phyloP scores from a whole-genome alignment of 2,329 filamentous ascomycete genomes.

The Myrmaecium sp. region DNA sequence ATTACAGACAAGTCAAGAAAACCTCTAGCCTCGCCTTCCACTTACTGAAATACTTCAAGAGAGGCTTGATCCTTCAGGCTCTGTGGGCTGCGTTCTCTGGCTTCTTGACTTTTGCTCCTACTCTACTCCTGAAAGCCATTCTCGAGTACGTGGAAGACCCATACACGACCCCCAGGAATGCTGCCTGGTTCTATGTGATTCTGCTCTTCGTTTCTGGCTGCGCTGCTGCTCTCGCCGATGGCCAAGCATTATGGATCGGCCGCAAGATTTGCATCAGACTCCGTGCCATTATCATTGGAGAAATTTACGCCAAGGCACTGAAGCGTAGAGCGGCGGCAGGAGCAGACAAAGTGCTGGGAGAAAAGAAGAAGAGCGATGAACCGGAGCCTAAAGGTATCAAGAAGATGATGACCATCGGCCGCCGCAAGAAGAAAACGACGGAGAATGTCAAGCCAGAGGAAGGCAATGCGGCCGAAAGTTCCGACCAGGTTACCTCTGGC shows the following conservation, averaged over 20 bases:
- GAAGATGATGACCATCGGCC: conserved; percentile 37
- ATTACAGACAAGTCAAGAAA: conserved; percentile 75
- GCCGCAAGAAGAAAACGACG: conserved; percentile 37
- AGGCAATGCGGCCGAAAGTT: conserved; percentile 32
- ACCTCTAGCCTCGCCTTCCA: conserved; percentile 65
- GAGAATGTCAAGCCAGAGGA: conserved; percentile 28
- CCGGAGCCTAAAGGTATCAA: conserved; percentile 26
- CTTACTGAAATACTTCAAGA: conserved; percentile 69
- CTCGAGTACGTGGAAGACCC: conserved; percentile 87
- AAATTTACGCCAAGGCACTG: conserved; percentile 92
- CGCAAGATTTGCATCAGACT: conserved; percentile 87
- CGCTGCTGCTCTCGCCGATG: conserved; percentile 66
- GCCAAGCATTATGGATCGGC: conserved; percentile 80
- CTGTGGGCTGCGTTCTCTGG: conserved; percentile 64
- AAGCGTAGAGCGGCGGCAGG: conserved; percentile 69
- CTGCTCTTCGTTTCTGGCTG: conserved; percentile 71
- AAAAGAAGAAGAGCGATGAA: conserved; percentile 31
- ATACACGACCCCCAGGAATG: conserved; percentile 56
- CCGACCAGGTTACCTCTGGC: conserved; percentile 83
- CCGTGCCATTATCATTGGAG: conserved; percentile 86
- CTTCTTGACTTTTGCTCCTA: conserved; percentile 79
- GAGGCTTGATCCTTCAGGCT: conserved; percentile 58
- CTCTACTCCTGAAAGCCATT: conserved; percentile 76
- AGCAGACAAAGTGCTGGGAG: conserved; percentile 57
- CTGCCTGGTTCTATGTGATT: conserved; percentile 91